Evolutionary conservation across 257 asterid species (phyloP).

Genomic region (Rubia yunnanensis): DNA sequence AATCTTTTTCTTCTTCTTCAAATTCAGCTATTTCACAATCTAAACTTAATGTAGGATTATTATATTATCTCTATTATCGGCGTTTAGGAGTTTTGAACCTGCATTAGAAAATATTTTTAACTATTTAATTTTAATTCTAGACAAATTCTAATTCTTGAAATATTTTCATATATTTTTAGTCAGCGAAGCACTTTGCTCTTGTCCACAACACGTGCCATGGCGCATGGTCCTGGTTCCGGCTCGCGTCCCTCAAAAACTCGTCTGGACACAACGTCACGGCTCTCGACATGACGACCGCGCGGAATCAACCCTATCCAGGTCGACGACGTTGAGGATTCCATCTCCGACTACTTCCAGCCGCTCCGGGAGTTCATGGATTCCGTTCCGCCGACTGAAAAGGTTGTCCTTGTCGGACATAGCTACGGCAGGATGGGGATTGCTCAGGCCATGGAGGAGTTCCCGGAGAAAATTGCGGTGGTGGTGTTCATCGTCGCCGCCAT

Average conservation of each 20-base stretch:
- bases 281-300: conserved; percentile 25
- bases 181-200: conserved; percentile 27
- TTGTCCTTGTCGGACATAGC: conserved; percentile 32
- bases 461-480: conserved; percentile 23
- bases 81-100: too few species aligned
- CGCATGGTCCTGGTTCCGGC: conserved; percentile 37
- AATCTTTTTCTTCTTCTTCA: too few species aligned
- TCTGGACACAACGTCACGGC: conserved; percentile 29
- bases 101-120: too few species aligned
- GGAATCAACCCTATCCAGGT: conserved; percentile 23
- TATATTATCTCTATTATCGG: too few species aligned
- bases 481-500: conserved; percentile 28
- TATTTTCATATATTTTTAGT: too few species aligned
- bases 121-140: too few species aligned
- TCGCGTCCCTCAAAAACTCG: conserved; percentile 11
- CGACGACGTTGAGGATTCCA: conserved; percentile 7
- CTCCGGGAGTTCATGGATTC: conserved; percentile 28
- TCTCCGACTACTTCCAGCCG: conserved; percentile 23
- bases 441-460: conserved; percentile 36
- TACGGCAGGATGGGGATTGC: conserved; percentile 27
- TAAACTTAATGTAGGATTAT: too few species aligned
- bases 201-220: conserved; percentile 31
- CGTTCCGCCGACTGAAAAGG: conserved; percentile 13
- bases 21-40: too few species aligned
- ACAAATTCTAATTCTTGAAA: too few species aligned